Evolutionary conservation across 805 yeast species (phyloP), one percentile per base, ranked within the genome.

Genomic region (Clavispora asparagi): DNA sequence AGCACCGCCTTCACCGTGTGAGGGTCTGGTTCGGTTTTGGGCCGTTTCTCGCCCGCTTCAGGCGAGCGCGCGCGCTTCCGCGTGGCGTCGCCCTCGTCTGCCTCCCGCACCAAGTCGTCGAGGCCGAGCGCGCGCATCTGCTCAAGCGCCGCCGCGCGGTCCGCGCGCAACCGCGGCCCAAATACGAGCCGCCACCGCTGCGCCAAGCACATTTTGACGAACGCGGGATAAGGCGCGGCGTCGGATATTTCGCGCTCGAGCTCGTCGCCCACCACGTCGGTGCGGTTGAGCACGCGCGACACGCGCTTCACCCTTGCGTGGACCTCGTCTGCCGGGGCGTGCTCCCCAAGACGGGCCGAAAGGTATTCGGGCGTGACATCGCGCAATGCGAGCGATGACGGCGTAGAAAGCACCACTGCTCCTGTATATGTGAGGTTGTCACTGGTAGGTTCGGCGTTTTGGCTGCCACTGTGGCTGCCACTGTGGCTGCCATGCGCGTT

Each of bases 111-210:
- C 37, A 33, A 33, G 25, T 33, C 37, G 5, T 61, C 59, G 4
- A 77, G 61, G 0, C 78, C 78, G 23, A 66, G 59, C 1, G 62
- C 53, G 36, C 55, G 55, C 77, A 88, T 76, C 27, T 77, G 74
- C 2, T 65, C 54, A 3, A 72, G 70, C 60, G 32, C 75, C 1
- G 50, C 49, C 9, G 60, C 63, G 4, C 65, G 73, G 17, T 61
- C 63, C 33, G 61, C 64, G 11, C 58, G 50, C n/a, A 80, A 59
- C 44, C 67, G 68, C 1, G 78, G 67, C 31, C 82, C 80, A 77
- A 81, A 85, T 4, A 75, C 75, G 4, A 87, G 61, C 37, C 69
- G 61, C 48, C 67, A 63, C 41, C 83, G 60, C 56, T 87, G 83
- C 25, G 69, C 66, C 11, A 79, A 62, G 26, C 87, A 58, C 11